A percentile compares a stretch with the other conserved stretches of the same genome.
Conservation (phyloP, 2,329 filamentous ascomycete genomes). For the Colletotrichum sp. region DNA sequence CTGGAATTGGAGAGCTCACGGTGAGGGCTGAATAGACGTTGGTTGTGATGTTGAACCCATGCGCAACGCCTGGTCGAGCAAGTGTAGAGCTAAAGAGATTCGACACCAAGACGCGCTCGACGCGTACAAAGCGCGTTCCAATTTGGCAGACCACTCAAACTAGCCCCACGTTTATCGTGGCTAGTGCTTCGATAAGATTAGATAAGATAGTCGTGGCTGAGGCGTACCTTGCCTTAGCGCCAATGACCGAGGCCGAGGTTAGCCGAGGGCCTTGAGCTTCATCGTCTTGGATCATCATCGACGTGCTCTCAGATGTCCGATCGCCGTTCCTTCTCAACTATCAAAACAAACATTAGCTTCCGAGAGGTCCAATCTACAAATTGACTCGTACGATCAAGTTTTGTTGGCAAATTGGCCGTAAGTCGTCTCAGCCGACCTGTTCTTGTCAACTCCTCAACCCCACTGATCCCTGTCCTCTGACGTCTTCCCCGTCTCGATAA, state of each 20-base stretch:
- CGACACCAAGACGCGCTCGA: background rate
- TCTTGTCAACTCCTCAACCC: background rate
- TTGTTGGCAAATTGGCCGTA: background rate
- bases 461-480: constrained; percentile 9
- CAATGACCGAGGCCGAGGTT: constrained; percentile 44
- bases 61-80: background rate
- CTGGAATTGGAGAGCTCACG: background rate
- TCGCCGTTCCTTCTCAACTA: background rate
- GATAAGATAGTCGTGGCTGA: background rate
- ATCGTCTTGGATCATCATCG: constrained; percentile 6
- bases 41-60: background rate
- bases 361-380: background rate
- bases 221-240: background rate
- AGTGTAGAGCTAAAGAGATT: background rate
- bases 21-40: background rate
- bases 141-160: background rate
- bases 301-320: constrained; percentile 2
- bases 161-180: background rate
- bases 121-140: constrained; percentile 10
- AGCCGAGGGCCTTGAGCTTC: constrained; percentile 33
- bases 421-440: background rate
- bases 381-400: background rate
- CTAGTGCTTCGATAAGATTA: background rate
- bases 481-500: background rate
- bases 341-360: background rate